Conservation (phyloP, 2,329 filamentous ascomycete genomes). For the Penicillium hesseltinei region DNA sequence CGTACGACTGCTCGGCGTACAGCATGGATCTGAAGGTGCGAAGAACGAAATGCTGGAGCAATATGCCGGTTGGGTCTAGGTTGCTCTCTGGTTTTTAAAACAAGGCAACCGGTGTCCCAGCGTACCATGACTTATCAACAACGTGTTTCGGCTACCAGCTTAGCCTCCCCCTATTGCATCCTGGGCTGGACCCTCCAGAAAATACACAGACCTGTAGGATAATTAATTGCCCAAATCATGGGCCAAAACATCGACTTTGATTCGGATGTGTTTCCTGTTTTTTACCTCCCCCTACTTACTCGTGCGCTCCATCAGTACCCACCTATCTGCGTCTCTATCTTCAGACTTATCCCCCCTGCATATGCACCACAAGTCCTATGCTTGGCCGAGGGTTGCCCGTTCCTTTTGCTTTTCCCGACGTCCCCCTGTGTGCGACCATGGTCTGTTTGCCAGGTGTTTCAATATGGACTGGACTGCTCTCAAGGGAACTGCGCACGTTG, state of each 20-base stretch:
- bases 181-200: slow-evolving; percentile 3
- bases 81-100: background rate
- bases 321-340: background rate
- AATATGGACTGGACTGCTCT: slow-evolving; percentile 5
- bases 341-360: slow-evolving; percentile 7
- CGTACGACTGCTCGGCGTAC: slow-evolving; percentile 46
- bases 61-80: slow-evolving; percentile 41
- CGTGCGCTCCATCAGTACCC: background rate
- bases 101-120: slow-evolving; percentile 5
- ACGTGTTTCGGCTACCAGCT: slow-evolving; percentile 1
- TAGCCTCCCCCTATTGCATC: slow-evolving; percentile 2
- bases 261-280: background rate
- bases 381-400: background rate
- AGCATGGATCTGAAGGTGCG: slow-evolving; percentile 48
- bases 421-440: slow-evolving; percentile 3
- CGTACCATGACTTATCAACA: background rate
- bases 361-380: slow-evolving; percentile 9
- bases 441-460: slow-evolving; percentile 11
- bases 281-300: background rate
- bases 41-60: slow-evolving; percentile 40
- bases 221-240: slow-evolving; percentile 11
- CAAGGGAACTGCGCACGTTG: background rate
- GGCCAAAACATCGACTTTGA: background rate
- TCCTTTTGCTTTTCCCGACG: background rate
- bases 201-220: slow-evolving; percentile 3